Conservation (phyloP, 2,329 filamentous ascomycete genomes). For the Intubia oerlemansii region DNA sequence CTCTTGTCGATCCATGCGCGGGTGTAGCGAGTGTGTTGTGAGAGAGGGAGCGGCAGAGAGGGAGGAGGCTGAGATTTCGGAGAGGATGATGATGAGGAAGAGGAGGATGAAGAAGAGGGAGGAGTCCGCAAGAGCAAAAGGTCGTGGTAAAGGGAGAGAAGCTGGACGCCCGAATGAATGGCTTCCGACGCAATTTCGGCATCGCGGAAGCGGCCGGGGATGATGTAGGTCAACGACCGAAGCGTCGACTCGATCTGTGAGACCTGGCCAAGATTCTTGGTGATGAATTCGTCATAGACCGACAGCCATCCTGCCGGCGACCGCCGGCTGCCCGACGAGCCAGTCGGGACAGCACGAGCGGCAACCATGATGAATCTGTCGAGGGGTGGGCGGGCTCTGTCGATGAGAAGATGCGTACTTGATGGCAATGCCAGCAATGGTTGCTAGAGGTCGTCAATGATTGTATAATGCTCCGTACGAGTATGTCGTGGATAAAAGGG, state of each 20-base stretch:
- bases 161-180: conserved; percentile 69
- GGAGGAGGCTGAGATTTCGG: too few species aligned
- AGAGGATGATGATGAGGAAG: too few species aligned
- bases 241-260: conserved; percentile 88
- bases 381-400: not conserved
- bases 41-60: too few species aligned
- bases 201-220: conserved; percentile 77
- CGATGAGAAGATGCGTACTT: too few species aligned
- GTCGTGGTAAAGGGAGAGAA: conserved; percentile 87
- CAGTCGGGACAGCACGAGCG: not conserved
- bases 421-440: too few species aligned
- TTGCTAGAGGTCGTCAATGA: too few species aligned
- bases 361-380: conserved; percentile 1
- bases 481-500: too few species aligned
- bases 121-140: conserved; percentile 43
- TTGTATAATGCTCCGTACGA: too few species aligned
- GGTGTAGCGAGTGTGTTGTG: conserved; percentile 43
- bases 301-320: conserved; percentile 44
- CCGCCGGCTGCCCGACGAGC: not conserved
- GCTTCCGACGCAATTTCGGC: conserved; percentile 91
- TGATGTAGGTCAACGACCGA: conserved; percentile 85
- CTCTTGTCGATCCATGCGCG: conserved; percentile 42
- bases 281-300: conserved; percentile 76
- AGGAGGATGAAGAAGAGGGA: conserved; percentile 1
- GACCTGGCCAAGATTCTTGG: conserved; percentile 82